These are phyloP conservation scores for Hamigera avellanea DNA, from an alignment of 495 filamentous ascomycete species.

Conservation along the genomic window DNA sequence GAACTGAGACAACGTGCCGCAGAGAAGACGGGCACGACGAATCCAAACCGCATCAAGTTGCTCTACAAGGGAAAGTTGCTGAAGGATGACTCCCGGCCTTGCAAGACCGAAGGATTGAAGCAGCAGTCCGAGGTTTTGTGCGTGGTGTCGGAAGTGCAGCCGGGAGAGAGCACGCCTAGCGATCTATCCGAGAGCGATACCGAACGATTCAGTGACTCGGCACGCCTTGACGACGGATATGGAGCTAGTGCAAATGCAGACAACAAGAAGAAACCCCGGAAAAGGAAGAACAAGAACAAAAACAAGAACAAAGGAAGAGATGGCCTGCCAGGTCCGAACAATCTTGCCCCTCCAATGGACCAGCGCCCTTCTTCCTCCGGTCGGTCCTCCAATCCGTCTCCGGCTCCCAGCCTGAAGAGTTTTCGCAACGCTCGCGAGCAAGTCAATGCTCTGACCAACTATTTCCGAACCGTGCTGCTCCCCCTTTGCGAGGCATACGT, in stretches of 20 bases:
- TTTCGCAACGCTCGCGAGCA: constrained; percentile 48
- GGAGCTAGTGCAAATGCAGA: constrained; percentile 6
- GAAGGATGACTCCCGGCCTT: constrained; percentile 50
- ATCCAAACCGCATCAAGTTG: constrained; percentile 55
- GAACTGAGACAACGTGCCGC: constrained; percentile 56
- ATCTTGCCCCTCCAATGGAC: constrained; percentile 7
- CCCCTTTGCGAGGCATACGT: constrained; percentile 58
- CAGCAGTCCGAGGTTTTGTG: constrained; percentile 67
- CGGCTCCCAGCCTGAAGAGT: constrained; percentile 24
- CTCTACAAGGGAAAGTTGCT: constrained; percentile 75
- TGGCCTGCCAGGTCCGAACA: constrained; percentile 3
- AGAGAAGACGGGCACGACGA: constrained; percentile 45
- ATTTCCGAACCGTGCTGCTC: constrained; percentile 54
- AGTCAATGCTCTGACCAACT: constrained; percentile 53
- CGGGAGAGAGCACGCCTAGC: constrained; percentile 38
- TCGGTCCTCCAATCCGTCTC: constrained; percentile 13
- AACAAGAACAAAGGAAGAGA: constrained; percentile 17
- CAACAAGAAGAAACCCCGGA: constrained; percentile 31
- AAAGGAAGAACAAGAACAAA: constrained; percentile 25
- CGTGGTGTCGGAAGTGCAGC: constrained; percentile 40
- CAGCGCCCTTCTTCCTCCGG: constrained; percentile 13
- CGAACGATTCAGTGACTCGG: constrained; percentile 8
- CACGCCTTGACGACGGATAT: constrained; percentile 1
- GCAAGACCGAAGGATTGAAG: constrained; percentile 66
- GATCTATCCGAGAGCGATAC: constrained; percentile 36